Evolutionary conservation across 768 basidiomycete species (phyloP).

Genomic region (Tephrocybe sp.): DNA sequence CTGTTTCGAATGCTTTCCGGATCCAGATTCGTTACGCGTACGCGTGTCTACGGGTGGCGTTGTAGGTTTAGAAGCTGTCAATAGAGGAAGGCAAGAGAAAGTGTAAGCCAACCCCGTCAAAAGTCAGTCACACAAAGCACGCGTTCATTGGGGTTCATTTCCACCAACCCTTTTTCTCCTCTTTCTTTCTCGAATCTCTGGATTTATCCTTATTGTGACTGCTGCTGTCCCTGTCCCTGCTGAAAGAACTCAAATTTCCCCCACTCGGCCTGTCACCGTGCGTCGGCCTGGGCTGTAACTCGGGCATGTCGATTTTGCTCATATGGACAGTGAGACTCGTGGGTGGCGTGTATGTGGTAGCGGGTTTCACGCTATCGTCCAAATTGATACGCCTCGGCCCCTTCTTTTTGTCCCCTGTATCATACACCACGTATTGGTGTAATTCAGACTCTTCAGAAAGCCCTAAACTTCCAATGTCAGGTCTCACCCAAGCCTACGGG

Average conservation of each 20-base stretch:
- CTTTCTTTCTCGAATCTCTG: conserved; percentile 33
- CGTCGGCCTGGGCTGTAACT: conserved; percentile 59
- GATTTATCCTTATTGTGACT: conserved; percentile 20
- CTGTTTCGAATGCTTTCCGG: conserved; percentile 22
- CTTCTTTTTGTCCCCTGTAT: conserved; percentile 46
- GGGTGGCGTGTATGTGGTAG: conserved; percentile 62
- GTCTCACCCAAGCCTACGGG: neutral
- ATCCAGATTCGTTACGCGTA: conserved; percentile 10
- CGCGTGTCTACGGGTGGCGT: conserved; percentile 1
- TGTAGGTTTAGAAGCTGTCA: conserved; percentile 8
- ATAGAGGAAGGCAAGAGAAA: neutral
- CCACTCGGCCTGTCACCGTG: conserved; percentile 21
- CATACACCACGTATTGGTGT: conserved; percentile 77
- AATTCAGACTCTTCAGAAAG: conserved; percentile 58
- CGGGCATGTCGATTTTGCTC: conserved; percentile 87
- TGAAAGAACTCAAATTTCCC: too few species aligned
- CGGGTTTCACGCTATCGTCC: conserved; percentile 48
- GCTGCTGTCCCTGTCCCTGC: conserved; percentile 7
- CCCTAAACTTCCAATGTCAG: conserved; percentile 26
- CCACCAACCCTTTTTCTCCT: conserved; percentile 44
- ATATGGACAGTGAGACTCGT: conserved; percentile 69
- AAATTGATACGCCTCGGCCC: conserved; percentile 70
- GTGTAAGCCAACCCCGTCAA: neutral
- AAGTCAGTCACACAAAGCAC: conserved; percentile 8
- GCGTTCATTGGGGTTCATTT: conserved; percentile 14